Evolutionary conservation across 1,284 basidiomycete species (phyloP).

Genomic region (Fomitopsis betulina): DNA sequence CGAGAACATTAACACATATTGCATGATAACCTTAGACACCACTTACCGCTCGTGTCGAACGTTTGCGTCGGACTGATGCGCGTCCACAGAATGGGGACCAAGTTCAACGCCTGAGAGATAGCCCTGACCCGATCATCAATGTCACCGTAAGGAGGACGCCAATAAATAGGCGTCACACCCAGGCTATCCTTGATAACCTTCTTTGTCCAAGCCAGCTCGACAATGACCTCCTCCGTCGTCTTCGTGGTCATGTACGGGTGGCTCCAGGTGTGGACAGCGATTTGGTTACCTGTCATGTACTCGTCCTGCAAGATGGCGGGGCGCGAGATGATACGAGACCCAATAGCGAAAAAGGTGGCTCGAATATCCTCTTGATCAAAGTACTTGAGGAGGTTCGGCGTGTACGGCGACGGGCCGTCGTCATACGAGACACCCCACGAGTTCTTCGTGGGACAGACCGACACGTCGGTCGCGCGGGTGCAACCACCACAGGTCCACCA

Average conservation of each 20-base stretch:
- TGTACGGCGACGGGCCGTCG: constrained; percentile 80
- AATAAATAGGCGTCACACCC: constrained; percentile 65
- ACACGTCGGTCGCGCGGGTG: constrained; percentile 63
- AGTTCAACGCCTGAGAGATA: constrained; percentile 66
- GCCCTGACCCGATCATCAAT: constrained; percentile 81
- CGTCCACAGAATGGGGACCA: constrained; percentile 67
- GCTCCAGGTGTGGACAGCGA: constrained; percentile 68
- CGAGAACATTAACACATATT: neutral
- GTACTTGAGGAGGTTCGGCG: constrained; percentile 68
- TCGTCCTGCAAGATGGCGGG: constrained; percentile 64
- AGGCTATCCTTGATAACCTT: constrained; percentile 78
- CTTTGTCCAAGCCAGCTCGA: constrained; percentile 85
- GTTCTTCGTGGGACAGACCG: constrained; percentile 65
- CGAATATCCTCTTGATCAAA: constrained; percentile 66
- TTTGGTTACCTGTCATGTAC: constrained; percentile 70
- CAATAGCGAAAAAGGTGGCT: constrained; percentile 86
- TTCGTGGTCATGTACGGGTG: constrained; percentile 69
- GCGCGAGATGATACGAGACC: constrained; percentile 66
- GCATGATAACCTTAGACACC: neutral
- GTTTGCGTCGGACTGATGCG: constrained; percentile 50
- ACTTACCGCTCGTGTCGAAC: constrained; percentile 61
- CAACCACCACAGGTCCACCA: constrained; percentile 91
- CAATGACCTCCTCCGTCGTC: constrained; percentile 81
- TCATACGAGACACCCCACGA: constrained; percentile 75
- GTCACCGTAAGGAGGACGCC: constrained; percentile 67